phyloP scores from a whole-genome alignment of 352 stramenopile genomes.

The Saprolegnia diclina region DNA sequence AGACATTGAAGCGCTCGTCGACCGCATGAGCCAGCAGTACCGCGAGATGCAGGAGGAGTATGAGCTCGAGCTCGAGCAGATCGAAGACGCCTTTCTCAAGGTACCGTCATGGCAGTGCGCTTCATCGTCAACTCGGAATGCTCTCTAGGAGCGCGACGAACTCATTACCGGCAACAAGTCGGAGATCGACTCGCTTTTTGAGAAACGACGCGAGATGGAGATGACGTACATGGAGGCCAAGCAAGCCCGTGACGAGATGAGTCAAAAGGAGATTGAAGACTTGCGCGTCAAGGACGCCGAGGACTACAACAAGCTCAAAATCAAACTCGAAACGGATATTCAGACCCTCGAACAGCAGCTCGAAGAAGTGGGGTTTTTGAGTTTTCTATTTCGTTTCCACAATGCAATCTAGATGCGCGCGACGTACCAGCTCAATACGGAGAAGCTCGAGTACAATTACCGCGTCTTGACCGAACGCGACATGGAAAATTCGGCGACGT shows the following conservation, averaged over 20 bases:
- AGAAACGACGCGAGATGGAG: conserved; percentile 89
- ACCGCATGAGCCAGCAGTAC: conserved; percentile 88
- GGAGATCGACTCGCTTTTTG: conserved; percentile 91
- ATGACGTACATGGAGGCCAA: conserved; percentile 91
- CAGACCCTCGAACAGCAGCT: conserved; percentile 95
- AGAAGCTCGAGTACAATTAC: conserved; percentile 97
- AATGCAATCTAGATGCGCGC: conserved; percentile 62
- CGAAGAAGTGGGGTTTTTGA: conserved; percentile 52
- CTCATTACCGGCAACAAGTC: conserved; percentile 84
- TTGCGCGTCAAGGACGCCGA: conserved; percentile 87
- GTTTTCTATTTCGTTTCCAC: background rate
- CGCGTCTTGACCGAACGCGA: conserved; percentile 91
- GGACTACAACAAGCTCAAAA: conserved; percentile 95
- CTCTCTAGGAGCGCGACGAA: conserved; percentile 79
- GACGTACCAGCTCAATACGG: conserved; percentile 94
- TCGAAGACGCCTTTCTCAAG: conserved; percentile 91
- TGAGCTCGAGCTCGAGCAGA: conserved; percentile 88
- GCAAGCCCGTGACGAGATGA: conserved; percentile 84
- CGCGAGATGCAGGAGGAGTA: conserved; percentile 92
- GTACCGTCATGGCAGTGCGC: background rate
- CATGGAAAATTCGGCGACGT: conserved; percentile 91
- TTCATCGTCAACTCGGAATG: background rate
- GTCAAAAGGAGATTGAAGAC: conserved; percentile 88
- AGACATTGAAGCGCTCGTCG: conserved; percentile 86
- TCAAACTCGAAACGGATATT: conserved; percentile 95